Evolutionary conservation across 129 eudicot genomes (phyloP), one percentile per base, ranked within the genome.

Genomic region (Pseudognaphalium luteoalbum): DNA sequence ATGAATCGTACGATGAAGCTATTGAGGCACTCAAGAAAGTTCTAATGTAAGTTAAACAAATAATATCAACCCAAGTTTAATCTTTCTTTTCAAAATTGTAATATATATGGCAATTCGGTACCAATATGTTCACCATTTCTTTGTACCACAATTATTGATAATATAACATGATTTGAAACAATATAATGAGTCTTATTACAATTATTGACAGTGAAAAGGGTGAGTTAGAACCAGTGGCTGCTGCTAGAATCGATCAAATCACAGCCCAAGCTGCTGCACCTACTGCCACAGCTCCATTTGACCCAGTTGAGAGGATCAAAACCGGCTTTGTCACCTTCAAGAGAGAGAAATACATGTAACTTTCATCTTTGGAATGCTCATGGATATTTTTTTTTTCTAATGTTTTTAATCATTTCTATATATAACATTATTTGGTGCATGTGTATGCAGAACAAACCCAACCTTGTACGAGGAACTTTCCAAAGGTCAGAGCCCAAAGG

Each of bases 401-500:
- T 5, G 42, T 17, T 11, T 19, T 25, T 32, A 51, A 35, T 29
- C 7, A 6, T 6, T 30, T 28, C 10, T 57, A n/a, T 19, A 6
- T 75, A 8, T 64, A 60, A 74, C 58, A 7, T 61, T 75, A 39
- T 62, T 35, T 79, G 44, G 52, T 78, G 57, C 70, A 22, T 42
- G 66, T n/a, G 29, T 42, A 25, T 74, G 66, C 91, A 95, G 99
- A 74, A 89, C 86, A 68, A 89, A 95, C 70, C 97, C 99, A 42
- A 85, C 89, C 16, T 72, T 91, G 82, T 87, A 80, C 50, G 84
- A 72, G 54, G 99, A 95, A 75, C 97, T 95, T 72, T 81, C 97
- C 75, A 83, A 87, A 77, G 99, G 99, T 81, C 99, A 95, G 86
- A 85, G 89, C 84, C 99, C 99, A 72, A 91, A 82, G 97, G 99